Evolutionary conservation across 805 yeast genomes (phyloP).

Genomic region (Starmerella asiatica): DNA sequence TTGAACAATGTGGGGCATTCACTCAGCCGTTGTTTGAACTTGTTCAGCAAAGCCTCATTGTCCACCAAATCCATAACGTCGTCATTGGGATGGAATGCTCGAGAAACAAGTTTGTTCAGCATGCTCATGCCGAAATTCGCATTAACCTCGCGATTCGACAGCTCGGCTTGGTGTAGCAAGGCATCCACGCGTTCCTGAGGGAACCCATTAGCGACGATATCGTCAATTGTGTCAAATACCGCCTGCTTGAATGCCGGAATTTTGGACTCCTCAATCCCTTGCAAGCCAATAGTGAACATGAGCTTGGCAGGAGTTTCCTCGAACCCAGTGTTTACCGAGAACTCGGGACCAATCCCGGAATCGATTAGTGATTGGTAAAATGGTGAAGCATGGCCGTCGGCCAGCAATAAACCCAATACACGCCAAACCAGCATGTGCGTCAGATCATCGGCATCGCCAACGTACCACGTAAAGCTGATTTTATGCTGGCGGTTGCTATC

Average conservation of each 20-base stretch:
- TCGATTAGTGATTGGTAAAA: constrained; percentile 79
- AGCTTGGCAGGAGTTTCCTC: constrained; percentile 68
- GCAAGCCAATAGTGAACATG: constrained; percentile 73
- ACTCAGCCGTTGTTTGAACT: constrained; percentile 50
- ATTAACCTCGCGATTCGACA: constrained; percentile 70
- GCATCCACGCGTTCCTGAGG: constrained; percentile 60
- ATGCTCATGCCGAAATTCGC: constrained; percentile 80
- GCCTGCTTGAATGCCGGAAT: constrained; percentile 34
- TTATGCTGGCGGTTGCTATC: constrained; percentile 58
- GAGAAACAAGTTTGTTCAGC: constrained; percentile 59
- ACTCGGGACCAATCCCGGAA: constrained; percentile 71
- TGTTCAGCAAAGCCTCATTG: constrained; percentile 45
- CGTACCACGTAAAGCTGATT: constrained; percentile 76
- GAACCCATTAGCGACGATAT: constrained; percentile 35
- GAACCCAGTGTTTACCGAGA: constrained; percentile 73
- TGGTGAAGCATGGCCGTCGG: constrained; percentile 88
- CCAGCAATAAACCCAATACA: constrained; percentile 52
- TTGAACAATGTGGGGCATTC: constrained; percentile 46
- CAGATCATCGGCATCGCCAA: constrained; percentile 56
- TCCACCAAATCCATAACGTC: constrained; percentile 50
- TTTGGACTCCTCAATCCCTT: constrained; percentile 48
- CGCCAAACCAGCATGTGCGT: constrained; percentile 63
- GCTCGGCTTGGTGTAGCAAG: constrained; percentile 73
- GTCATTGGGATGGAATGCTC: constrained; percentile 73
- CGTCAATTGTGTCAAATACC: constrained; percentile 36